Evolutionary conservation across 208 protist species (phyloP).

Genomic region (Crithidia sp.): DNA sequence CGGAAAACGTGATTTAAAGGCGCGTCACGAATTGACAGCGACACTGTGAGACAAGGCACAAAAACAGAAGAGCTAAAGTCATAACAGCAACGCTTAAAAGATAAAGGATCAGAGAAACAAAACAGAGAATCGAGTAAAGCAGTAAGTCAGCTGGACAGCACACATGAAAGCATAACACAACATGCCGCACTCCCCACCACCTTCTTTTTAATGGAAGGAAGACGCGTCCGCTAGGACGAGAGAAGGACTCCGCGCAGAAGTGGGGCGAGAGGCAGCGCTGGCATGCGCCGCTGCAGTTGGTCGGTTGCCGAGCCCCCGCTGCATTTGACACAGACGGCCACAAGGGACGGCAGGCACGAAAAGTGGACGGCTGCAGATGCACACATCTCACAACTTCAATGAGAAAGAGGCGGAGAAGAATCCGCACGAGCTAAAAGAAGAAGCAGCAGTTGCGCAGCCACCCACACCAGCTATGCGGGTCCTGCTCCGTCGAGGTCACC

Average conservation of each 20-base stretch:
- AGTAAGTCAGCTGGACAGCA: background rate
- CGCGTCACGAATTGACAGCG: no score
- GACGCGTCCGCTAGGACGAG: no score
- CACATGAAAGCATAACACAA: no score
- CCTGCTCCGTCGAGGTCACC: constrained; percentile 9
- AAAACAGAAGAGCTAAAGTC: background rate
- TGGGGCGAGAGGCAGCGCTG: no score
- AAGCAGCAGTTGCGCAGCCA: constrained; percentile 24
- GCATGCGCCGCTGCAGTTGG: no score
- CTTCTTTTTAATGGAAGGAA: no score
- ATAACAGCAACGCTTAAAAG: background rate
- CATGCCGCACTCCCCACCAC: no score
- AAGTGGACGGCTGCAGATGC: background rate
- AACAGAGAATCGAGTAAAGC: background rate
- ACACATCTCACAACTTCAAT: no score
- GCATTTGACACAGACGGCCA: background rate
- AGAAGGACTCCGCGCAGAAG: no score
- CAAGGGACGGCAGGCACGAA: background rate
- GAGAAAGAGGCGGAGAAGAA: background rate
- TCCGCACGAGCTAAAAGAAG: background rate
- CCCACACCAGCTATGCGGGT: constrained; percentile 9
- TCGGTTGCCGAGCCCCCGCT: no score
- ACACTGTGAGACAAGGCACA: background rate
- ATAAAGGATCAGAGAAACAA: background rate
- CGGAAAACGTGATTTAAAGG: background rate